phyloP scores from a whole-genome alignment of 2,329 filamentous ascomycete genomes.

The Zasmidium cellare region DNA sequence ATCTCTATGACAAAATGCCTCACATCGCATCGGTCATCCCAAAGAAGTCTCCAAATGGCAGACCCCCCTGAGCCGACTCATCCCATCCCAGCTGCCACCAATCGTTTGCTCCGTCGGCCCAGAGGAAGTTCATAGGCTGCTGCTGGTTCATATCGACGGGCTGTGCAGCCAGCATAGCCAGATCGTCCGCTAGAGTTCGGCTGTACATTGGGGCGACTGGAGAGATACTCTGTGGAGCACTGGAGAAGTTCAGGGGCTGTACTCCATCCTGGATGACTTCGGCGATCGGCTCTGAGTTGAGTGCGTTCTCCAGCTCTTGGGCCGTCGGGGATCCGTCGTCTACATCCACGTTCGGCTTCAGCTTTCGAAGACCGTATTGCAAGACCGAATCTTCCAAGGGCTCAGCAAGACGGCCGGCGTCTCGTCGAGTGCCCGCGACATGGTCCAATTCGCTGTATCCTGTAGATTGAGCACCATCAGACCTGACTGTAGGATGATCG shows the following conservation, averaged over 20 bases:
- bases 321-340: background rate
- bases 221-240: background rate
- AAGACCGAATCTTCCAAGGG: conserved; percentile 1
- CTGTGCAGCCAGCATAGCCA: background rate
- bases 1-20: no score
- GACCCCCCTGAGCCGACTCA: background rate
- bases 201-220: background rate
- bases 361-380: background rate
- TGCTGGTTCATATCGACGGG: background rate
- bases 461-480: background rate
- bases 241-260: background rate
- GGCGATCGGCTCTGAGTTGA: background rate
- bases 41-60: background rate
- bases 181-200: background rate
- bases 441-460: background rate
- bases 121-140: background rate
- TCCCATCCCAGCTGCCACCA: background rate
- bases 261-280: background rate
- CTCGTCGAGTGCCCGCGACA: background rate
- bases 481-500: background rate
- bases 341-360: background rate
- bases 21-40: background rate
- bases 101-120: background rate
- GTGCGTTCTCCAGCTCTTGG: background rate
- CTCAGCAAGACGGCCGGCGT: background rate